These are phyloP conservation scores for Solanum arcanum DNA, from an alignment of 257 asterid species.

Conservation along the genomic window DNA sequence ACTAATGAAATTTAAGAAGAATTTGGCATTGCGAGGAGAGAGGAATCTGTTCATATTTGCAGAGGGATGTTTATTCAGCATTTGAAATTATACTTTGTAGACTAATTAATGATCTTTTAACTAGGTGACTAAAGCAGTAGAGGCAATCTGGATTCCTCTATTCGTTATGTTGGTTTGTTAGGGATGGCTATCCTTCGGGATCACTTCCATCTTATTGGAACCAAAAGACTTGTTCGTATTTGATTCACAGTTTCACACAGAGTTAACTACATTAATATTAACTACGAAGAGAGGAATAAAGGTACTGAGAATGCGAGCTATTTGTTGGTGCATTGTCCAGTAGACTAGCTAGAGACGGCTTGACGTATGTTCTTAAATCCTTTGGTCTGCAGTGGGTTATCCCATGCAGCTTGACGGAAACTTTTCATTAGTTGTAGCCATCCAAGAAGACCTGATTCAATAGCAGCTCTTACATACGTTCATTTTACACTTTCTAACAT, in stretches of 20 bases:
- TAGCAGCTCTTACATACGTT: neutral
- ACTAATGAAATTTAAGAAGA: neutral
- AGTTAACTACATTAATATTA: neutral
- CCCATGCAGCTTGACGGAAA: too few relatives aligned
- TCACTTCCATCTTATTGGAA: neutral
- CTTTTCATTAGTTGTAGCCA: too few relatives aligned
- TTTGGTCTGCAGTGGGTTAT: neutral
- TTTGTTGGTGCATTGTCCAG: neutral
- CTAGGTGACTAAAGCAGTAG: neutral
- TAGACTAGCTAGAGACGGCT: neutral
- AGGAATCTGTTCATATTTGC: neutral
- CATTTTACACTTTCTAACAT: neutral
- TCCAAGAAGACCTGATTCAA: neutral
- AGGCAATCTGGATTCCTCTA: neutral
- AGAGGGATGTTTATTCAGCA: neutral
- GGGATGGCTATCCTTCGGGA: neutral
- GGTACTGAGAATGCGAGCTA: neutral
- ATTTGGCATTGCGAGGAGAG: neutral
- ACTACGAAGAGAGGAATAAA: neutral
- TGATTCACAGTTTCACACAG: neutral
- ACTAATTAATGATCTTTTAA: neutral
- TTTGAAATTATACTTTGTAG: neutral
- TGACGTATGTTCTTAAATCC: neutral
- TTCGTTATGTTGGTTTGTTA: neutral
- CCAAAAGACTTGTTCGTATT: neutral